A percentile compares a stretch with the other conserved stretches of the same genome.
Evolutionary conservation across 108 stramenopile genomes (phyloP).

Genomic region (Epithemia pelagica): DNA sequence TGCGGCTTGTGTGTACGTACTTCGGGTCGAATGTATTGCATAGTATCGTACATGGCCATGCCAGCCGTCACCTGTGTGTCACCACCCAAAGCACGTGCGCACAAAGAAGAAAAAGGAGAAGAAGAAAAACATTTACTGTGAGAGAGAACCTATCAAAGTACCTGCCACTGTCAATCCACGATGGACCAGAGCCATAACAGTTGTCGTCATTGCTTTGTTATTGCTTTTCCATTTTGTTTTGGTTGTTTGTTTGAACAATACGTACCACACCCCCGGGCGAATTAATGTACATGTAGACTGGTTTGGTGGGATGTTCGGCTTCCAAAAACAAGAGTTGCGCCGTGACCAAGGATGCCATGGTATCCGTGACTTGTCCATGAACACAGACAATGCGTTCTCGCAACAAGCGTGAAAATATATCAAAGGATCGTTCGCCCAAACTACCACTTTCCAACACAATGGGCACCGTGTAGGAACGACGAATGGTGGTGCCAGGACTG

Average conservation of each 20-base stretch:
- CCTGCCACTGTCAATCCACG: too few species aligned
- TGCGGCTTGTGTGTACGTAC: conserved; percentile 15
- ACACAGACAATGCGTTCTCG: conserved; percentile 94
- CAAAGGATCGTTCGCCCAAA: conserved; percentile 87
- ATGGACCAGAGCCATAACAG: too few species aligned
- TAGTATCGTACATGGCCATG: conserved; percentile 94
- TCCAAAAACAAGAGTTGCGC: conserved; percentile 94
- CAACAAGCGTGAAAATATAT: conserved; percentile 93
- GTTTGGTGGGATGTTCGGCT: conserved; percentile 78
- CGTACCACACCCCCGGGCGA: conserved; percentile 65
- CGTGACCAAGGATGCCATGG: conserved; percentile 84
- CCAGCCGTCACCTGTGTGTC: conserved; percentile 91
- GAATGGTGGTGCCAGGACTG: background rate
- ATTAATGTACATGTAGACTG: conserved; percentile 94
- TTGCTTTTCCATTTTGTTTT: too few species aligned
- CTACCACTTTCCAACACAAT: conserved; percentile 41
- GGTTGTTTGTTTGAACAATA: too few species aligned
- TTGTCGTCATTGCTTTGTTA: too few species aligned
- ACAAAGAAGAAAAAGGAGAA: too few species aligned
- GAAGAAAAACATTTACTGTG: too few species aligned
- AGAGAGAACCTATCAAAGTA: too few species aligned
- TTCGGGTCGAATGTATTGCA: conserved; percentile 92
- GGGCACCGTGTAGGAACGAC: conserved; percentile 31
- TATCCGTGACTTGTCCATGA: conserved; percentile 90
- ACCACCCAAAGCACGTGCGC: too few species aligned